These are phyloP conservation scores for Datisca glomerata DNA, from an alignment of 306 rosid species.

Conservation along the genomic window DNA sequence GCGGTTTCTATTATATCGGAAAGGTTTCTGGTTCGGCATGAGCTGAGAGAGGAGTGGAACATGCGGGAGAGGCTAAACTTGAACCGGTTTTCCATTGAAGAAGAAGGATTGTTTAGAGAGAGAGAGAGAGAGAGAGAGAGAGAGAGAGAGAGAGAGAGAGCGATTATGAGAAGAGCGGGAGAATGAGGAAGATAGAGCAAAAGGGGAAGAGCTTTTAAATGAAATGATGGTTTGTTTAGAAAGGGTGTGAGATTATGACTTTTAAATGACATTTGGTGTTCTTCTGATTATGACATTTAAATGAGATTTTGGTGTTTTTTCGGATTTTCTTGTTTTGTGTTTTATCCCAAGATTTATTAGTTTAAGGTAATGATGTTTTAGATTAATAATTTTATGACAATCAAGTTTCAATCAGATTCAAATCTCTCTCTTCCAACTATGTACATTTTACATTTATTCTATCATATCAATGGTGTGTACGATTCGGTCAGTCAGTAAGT, in stretches of 20 bases:
- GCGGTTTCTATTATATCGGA: slow-evolving; percentile 55
- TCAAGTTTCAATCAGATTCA: too few species aligned
- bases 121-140: slow-evolving; percentile 10
- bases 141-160: slow-evolving; percentile 6
- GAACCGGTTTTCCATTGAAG: slow-evolving; percentile 56
- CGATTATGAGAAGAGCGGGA: slow-evolving; percentile 22
- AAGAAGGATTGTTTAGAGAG: not conserved
- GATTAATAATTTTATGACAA: too few species aligned
- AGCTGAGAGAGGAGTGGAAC: slow-evolving; percentile 67
- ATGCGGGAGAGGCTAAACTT: slow-evolving; percentile 69
- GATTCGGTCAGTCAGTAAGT: too few species aligned
- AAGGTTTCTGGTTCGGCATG: slow-evolving; percentile 57
- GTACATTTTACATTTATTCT: too few species aligned
- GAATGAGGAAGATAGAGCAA: too few species aligned
- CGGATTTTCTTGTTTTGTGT: too few species aligned
- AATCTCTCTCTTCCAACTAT: too few species aligned
- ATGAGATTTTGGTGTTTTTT: too few species aligned
- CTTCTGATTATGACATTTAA: not conserved
- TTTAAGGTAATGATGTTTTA: too few species aligned
- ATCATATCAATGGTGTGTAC: too few species aligned
- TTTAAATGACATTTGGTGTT: slow-evolving; percentile 1
- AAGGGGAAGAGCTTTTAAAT: too few species aligned
- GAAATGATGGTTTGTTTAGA: slow-evolving; percentile 11
- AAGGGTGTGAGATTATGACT: slow-evolving; percentile 10
- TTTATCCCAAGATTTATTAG: too few species aligned